phyloP scores from a whole-genome alignment of 2,329 filamentous ascomycete genomes.

The Cladophialophora carrionii region DNA sequence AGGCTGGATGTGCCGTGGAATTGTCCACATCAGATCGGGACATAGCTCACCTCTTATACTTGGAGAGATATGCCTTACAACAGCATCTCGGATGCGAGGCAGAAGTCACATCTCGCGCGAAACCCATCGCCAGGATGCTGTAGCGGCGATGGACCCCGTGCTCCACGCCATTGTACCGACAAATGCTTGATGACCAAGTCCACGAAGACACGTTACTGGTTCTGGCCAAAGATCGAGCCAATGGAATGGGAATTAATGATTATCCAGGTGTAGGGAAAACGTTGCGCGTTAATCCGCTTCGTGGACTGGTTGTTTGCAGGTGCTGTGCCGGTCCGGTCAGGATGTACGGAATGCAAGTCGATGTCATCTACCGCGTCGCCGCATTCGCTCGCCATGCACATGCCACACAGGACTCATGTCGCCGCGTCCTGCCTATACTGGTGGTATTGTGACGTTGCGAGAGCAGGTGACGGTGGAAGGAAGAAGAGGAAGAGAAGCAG shows the following conservation, averaged over 20 bases:
- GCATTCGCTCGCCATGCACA: not conserved
- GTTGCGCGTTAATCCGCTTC: conserved; percentile 18
- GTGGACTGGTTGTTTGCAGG: not conserved
- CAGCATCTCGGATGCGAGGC: not conserved
- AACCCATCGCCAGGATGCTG: not conserved
- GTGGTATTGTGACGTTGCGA: not conserved
- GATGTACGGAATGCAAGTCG: conserved; percentile 2
- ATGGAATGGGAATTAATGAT: conserved; percentile 18
- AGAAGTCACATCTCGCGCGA: not conserved
- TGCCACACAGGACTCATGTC: not conserved
- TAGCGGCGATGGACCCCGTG: not conserved
- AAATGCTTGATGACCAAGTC: not conserved
- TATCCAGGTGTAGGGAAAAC: conserved; percentile 22
- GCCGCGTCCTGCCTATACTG: not conserved
- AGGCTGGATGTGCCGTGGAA: not conserved
- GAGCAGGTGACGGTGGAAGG: not conserved
- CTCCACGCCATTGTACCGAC: not conserved
- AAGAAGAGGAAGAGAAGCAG: not conserved
- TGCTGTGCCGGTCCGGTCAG: conserved; percentile 1
- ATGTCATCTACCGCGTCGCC: conserved; percentile 7
- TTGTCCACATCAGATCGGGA: not conserved
- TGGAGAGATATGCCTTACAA: not conserved
- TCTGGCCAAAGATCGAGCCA: conserved; percentile 24
- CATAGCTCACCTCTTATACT: conserved; percentile 6
- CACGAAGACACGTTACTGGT: conserved; percentile 7